Evolutionary conservation across 352 stramenopile genomes (phyloP), one percentile per base, ranked within the genome.

Genomic region (Globisporangium spiculum): DNA sequence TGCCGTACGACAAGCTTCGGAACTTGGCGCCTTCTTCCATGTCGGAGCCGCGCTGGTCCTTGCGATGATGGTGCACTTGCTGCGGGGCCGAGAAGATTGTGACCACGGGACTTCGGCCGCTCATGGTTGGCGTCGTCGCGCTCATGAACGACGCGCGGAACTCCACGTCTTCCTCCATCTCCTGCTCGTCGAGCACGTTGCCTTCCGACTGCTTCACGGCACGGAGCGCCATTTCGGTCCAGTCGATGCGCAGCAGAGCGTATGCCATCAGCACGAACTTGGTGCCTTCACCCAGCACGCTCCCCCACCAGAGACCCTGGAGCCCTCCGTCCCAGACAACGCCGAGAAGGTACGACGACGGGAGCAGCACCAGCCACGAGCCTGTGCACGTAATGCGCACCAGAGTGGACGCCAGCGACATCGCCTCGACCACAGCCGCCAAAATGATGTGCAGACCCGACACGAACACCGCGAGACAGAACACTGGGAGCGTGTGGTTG

Each of bases 401-500:
- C n/a, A 92, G 72, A 12, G 81, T 91, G 26, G 82, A 85, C 5
- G 84, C 84, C 4, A 91, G 77, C 48, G 84, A 88, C 86, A 94
- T 94, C 60, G 84, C 86, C 71, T 92, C 84, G 55, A 94, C 82
- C 24, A 92, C 86, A 4, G 86, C 83, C 1, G 86, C 85, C 53
- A 94, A 66, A 63, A 94, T 90, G 30, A 94, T 80, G 70, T 94
- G 86, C 27, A 92, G 71, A 1, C 82, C 84, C 1, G 84, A 92
- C n/a, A 93, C 67, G 59, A 90, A 91, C 9, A 92, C 86, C 6
- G 82, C 83, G 27, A 82, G 56, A 65, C 83, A 92, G 65, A 93
- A 93, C 59, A 93, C 75, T 0, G 86, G 86, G 52, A 93, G 74
- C 22, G 77, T 81, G 52, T 74, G 67, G 26, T 80, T 76, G 60